Conservation (phyloP, 2,329 filamentous ascomycete species). For the Penicillium digitatum region DNA sequence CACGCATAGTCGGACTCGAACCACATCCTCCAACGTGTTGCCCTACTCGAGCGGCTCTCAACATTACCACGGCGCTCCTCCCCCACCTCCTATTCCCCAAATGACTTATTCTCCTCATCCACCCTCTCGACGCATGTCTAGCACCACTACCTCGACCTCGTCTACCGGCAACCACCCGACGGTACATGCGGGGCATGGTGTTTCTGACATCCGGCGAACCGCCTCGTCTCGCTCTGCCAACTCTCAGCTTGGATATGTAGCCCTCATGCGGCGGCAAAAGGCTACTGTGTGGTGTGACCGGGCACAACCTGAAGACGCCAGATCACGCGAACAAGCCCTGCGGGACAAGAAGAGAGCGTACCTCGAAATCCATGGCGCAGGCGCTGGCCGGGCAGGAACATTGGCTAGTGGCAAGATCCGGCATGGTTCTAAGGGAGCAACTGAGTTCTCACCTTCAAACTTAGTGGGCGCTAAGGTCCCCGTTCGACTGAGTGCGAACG, state of each 20-base stretch:
- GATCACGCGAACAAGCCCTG: constrained; percentile 74
- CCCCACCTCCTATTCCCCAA: constrained; percentile 27
- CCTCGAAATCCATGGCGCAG: constrained; percentile 68
- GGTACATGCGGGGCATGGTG: constrained; percentile 23
- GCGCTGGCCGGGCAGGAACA: constrained; percentile 57
- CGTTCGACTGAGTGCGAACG: constrained; percentile 86
- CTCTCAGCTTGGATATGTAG: constrained; percentile 76
- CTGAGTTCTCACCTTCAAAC: constrained; percentile 75
- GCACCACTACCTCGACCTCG: constrained; percentile 40
- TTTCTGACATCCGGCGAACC: constrained; percentile 59
- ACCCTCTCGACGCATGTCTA: constrained; percentile 37
- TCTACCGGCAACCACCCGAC: constrained; percentile 36
- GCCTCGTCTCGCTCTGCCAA: constrained; percentile 72
- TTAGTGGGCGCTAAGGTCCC: constrained; percentile 76
- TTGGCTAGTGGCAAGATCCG: constrained; percentile 74
- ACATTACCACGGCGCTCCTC: constrained; percentile 26
- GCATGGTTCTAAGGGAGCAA: constrained; percentile 76
- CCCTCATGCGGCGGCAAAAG: constrained; percentile 93
- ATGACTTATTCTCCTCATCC: constrained; percentile 26
- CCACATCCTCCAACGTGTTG: constrained; percentile 38
- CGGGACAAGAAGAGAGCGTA: constrained; percentile 83
- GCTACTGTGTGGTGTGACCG: constrained; percentile 98
- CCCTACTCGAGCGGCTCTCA: constrained; percentile 26
- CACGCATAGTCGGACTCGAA: constrained; percentile 38
- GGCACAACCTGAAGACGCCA: constrained; percentile 84